Evolutionary conservation across 495 filamentous ascomycete species (phyloP), one percentile per base, ranked within the genome.

Genomic region (Aspergillus indologenus): DNA sequence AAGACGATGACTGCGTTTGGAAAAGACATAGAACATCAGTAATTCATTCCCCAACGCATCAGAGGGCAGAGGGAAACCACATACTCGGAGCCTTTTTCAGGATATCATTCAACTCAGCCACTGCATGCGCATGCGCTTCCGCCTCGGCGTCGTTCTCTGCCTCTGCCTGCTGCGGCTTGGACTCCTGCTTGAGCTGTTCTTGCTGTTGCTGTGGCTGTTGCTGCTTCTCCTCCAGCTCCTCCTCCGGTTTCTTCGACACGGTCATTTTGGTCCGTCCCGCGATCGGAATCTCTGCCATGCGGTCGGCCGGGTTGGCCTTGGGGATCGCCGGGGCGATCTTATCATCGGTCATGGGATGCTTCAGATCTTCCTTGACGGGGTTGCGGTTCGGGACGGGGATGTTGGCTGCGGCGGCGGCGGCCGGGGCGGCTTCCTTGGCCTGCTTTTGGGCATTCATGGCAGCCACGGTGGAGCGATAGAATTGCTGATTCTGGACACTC

Each of bases 1-100:
- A 98, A 97, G 53, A 98, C 90, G 65, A 97, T 90, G 51, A 97
- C 89, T 92, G 66, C n/a, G n/a, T n/a, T n/a, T n/a, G 29, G 48
- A 19, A 17, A 45, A 49, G 40, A 56, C 17, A 22, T 21, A 57
- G 9, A 17, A 5, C 34, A 40, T 31, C 3, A 45, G 58, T 31
- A 22, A 45, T 8, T n/a, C 21, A 24, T 14, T 40, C 4, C 15
- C 50, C 4, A 20, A 45, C 47, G 9, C 45, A 18, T 52, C 48
- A 53, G 23, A 29, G 3, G 31, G 52, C 8, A 49, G 45, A 47
- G 14, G 48, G 19, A 53, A 42, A 76, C 45, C 19, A 21, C 84
- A 63, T 83, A 93, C 91, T 85, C 56, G 91, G 90, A 23, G 90
- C 83, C 58, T 84, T 85, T 77, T 92, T 92, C 55, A 96, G 71